phyloP scores from a whole-genome alignment of 495 filamentous ascomycete genomes.

The Haplographium delicatum region DNA sequence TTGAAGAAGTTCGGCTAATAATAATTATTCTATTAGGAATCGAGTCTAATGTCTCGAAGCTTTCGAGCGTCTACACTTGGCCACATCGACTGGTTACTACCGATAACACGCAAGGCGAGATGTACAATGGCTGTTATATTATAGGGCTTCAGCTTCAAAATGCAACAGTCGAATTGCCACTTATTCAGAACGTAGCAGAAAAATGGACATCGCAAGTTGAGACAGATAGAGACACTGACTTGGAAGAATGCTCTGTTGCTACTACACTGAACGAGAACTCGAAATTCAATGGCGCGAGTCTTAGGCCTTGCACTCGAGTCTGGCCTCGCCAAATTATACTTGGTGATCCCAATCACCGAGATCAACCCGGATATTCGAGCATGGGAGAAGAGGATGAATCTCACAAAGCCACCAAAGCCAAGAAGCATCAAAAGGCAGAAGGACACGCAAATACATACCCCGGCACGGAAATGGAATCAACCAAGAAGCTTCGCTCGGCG shows the following conservation, averaged over 20 bases:
- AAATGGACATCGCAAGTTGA: neutral
- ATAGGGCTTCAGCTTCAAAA: neutral
- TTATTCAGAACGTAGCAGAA: neutral
- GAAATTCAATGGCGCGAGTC: neutral
- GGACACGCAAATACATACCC: neutral
- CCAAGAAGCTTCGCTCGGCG: constrained; percentile 15
- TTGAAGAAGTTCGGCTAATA: too few relatives aligned
- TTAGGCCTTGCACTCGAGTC: constrained; percentile 1
- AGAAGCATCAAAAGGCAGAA: neutral
- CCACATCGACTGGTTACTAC: constrained; percentile 15
- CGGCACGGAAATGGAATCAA: neutral
- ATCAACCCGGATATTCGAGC: neutral
- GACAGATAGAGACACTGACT: neutral
- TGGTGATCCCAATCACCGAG: constrained; percentile 4
- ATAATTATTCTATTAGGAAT: too few relatives aligned
- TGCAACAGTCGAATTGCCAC: neutral
- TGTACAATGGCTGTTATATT: constrained; percentile 11
- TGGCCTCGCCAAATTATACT: constrained; percentile 10
- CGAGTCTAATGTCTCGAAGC: too few relatives aligned
- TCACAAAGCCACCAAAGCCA: neutral
- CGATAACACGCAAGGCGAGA: too few relatives aligned
- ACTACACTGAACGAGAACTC: neutral
- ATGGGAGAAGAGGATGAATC: neutral
- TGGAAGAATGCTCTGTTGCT: constrained; percentile 5
- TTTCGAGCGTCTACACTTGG: too few relatives aligned